Evolutionary conservation across 176 grass and related monocot species (phyloP), one percentile per base, ranked within the genome.

Genomic region (Rhynchospora tenuis): DNA sequence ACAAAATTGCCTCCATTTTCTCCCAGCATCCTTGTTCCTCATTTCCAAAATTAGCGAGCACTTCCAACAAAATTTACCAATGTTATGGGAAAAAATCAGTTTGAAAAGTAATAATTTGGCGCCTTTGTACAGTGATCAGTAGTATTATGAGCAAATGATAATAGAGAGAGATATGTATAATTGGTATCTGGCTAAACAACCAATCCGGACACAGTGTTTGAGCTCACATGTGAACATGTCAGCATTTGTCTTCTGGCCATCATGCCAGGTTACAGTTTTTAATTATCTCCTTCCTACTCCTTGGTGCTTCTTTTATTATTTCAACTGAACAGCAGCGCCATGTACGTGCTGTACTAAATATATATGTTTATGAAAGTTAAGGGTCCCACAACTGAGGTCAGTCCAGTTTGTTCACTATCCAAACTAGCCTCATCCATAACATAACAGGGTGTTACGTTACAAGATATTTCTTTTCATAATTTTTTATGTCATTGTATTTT

Each of bases 151-250:
- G 22, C 70, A 74, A 74, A 74, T 74, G 7, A 74, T 27, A 74
- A 6, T 23, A 12, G 24, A 67, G 69, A 73, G 20, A 11, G 67
- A 16, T 71, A 71, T 17, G 67, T 17, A 22, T 44, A 17, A 17
- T n/a, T n/a, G 60, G 26, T 31, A 66, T 29, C 63, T 3, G 45
- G 5, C 0, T 0, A 58, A 57, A 15, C 55, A 61, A 80, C 78
- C 78, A 80, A 80, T 80, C 31, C 19, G 2, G 26, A 60, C 15
- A 61, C 59, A 81, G 78, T 43, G 42, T 76, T 60, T 81, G 56
- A 63, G 31, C 17, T 81, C 78, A 81, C 78, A 81, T 81, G 78
- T 63, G 57, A 81, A 43, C 55, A 63, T 63, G 78, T 63, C 78
- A 81, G 78, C 78, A 42, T 12, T 63, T 81, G 78, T 81, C 78